A percentile compares a stretch with the other conserved stretches of the same genome.
These are phyloP conservation scores for Phaseolus lunatus DNA, from an alignment of 306 rosid genomes.

Conservation along the genomic window DNA sequence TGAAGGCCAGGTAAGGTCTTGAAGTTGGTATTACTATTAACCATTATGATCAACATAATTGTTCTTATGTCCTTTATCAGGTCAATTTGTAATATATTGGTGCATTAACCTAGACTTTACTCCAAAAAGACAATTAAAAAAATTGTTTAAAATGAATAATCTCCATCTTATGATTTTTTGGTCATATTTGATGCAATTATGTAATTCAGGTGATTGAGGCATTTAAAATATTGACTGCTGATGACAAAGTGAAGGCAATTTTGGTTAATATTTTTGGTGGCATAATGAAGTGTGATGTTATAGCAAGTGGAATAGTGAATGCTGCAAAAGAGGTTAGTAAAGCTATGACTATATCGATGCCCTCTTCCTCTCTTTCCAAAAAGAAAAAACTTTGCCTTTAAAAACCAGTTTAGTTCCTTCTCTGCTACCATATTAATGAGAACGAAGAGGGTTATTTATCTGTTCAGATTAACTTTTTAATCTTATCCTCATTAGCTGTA, in stretches of 20 bases:
- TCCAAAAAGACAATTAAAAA: slow-evolving; percentile 1
- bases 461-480: slow-evolving; percentile 1
- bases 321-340: slow-evolving; percentile 89
- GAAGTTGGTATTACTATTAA: slow-evolving; percentile 35
- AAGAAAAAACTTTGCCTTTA: too few relatives aligned
- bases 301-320: slow-evolving; percentile 97
- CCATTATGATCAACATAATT: slow-evolving; percentile 7
- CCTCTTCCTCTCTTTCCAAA: too few relatives aligned
- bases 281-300: slow-evolving; percentile 97
- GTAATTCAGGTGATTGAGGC: slow-evolving; percentile 89
- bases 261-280: slow-evolving; percentile 99
- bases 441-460: neutral
- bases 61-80: slow-evolving; percentile 19
- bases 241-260: slow-evolving; percentile 96
- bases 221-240: slow-evolving; percentile 94
- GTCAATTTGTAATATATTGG: slow-evolving; percentile 25
- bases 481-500: slow-evolving; percentile 19
- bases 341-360: neutral
- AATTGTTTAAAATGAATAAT: slow-evolving; percentile 19
- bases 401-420: slow-evolving; percentile 14
- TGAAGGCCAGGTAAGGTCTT: slow-evolving; percentile 84
- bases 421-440: slow-evolving; percentile 13
- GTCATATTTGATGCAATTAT: slow-evolving; percentile 38
- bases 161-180: slow-evolving; percentile 17
- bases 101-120: slow-evolving; percentile 13